Conservation (phyloP, 331 rosid genomes). For the Pyrus hybrid region DNA sequence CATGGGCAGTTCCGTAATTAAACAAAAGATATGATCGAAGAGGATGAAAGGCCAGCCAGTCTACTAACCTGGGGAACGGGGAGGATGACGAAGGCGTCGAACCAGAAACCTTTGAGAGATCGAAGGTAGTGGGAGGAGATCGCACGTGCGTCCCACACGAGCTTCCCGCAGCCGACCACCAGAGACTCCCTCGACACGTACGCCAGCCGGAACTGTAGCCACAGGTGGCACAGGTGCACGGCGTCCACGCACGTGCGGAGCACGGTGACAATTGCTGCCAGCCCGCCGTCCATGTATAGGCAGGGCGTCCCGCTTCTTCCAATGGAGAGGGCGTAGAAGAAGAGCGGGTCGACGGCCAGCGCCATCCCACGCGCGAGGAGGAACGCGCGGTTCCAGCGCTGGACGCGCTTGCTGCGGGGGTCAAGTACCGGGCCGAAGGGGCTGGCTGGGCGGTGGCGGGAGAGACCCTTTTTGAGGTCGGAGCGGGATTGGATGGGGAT, state of each 20-base stretch:
- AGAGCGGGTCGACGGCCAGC: slow-evolving; percentile 77
- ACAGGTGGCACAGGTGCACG: slow-evolving; percentile 62
- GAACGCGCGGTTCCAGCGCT: slow-evolving; percentile 69
- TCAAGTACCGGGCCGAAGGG: slow-evolving; percentile 56
- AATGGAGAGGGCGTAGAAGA: slow-evolving; percentile 80
- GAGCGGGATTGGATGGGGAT: slow-evolving; percentile 55
- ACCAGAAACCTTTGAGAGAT: slow-evolving; percentile 77
- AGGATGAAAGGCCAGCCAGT: neutral
- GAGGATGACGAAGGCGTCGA: slow-evolving; percentile 80
- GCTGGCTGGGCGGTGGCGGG: slow-evolving; percentile 15
- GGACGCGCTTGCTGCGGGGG: slow-evolving; percentile 82
- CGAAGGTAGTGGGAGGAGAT: slow-evolving; percentile 65
- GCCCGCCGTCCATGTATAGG: slow-evolving; percentile 67
- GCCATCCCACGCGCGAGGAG: slow-evolving; percentile 86
- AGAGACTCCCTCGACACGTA: slow-evolving; percentile 88
- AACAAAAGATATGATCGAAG: neutral
- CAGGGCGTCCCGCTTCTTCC: slow-evolving; percentile 77
- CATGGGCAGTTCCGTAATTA: neutral
- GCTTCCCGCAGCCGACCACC: slow-evolving; percentile 94
- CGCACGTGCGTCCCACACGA: slow-evolving; percentile 88
- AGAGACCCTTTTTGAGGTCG: slow-evolving; percentile 14
- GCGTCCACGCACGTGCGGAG: slow-evolving; percentile 66
- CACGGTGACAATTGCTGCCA: slow-evolving; percentile 67
- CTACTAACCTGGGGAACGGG: slow-evolving; percentile 82
- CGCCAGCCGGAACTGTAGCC: slow-evolving; percentile 80